Percentiles rank a stretch among this genome's conserved stretches.
Conservation (phyloP, 2,329 filamentous ascomycete genomes). For the Monosporascus sp. region DNA sequence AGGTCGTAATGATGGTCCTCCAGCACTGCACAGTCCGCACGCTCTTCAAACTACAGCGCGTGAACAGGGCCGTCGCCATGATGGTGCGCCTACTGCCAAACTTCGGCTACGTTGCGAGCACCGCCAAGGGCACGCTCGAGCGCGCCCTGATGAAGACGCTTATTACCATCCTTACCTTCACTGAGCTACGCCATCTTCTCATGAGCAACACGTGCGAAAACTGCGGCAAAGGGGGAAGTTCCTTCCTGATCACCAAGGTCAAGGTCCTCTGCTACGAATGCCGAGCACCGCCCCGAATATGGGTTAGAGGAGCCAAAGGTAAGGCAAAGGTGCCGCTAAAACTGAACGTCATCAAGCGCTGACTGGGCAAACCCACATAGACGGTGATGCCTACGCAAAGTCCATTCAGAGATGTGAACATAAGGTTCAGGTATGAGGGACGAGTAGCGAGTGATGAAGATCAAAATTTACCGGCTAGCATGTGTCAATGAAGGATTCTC, state of each 20-base stretch:
- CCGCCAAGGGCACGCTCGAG: slow-evolving; percentile 5
- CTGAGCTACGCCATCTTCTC: slow-evolving; percentile 9
- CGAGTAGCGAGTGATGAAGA: no score
- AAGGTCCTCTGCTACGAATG: slow-evolving; percentile 17
- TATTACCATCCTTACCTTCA: slow-evolving; percentile 12
- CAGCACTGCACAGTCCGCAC: slow-evolving; percentile 12
- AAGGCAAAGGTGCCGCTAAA: not conserved
- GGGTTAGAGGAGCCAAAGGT: no score
- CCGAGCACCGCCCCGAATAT: not conserved
- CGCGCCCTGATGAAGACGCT: slow-evolving; percentile 11
- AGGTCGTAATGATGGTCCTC: slow-evolving; percentile 14
- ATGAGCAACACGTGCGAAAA: slow-evolving; percentile 11
- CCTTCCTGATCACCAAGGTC: slow-evolving; percentile 12
- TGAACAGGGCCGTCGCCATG: slow-evolving; percentile 8
- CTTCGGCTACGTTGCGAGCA: slow-evolving; percentile 9
- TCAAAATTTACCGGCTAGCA: no score
- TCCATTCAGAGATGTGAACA: no score
- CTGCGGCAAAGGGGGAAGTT: slow-evolving; percentile 6
- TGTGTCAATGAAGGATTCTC: no score
- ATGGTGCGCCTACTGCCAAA: slow-evolving; percentile 7
- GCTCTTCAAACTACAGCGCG: slow-evolving; percentile 11
- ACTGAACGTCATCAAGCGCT: slow-evolving; percentile 41
- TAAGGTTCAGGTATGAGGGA: no score
- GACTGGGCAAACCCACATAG: no score
- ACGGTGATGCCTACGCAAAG: no score